These are phyloP conservation scores for Bacterosira constricta DNA, from an alignment of 108 stramenopile genomes.

Conservation along the genomic window DNA sequence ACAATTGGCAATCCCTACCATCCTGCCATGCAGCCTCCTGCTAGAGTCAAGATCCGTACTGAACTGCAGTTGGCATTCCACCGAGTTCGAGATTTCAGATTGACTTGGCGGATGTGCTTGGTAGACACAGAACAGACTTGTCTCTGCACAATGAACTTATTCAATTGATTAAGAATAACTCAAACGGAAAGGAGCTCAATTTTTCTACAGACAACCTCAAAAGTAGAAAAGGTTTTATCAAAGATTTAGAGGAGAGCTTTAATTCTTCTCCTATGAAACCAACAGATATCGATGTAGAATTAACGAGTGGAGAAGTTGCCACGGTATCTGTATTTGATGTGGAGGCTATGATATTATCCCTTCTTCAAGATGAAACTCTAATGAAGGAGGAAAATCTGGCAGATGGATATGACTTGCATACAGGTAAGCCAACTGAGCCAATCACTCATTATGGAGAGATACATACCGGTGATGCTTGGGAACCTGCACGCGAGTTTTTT, in stretches of 20 bases:
- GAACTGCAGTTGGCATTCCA: no score
- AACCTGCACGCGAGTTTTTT: neutral
- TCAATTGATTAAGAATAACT: neutral
- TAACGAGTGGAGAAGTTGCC: neutral
- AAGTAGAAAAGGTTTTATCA: neutral
- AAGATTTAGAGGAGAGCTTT: neutral
- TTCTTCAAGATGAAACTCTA: neutral
- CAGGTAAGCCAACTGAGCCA: neutral
- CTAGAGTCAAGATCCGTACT: no score
- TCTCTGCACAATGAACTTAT: constrained; percentile 1
- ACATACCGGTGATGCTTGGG: neutral
- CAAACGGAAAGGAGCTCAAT: neutral
- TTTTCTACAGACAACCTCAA: neutral
- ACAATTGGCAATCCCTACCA: no score
- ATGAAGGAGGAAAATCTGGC: neutral
- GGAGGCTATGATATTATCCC: neutral
- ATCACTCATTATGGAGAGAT: neutral
- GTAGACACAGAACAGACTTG: no score
- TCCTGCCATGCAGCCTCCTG: no score
- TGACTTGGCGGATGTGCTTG: no score
- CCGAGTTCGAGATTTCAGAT: no score
- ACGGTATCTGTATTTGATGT: neutral
- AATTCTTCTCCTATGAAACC: neutral
- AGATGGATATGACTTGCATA: neutral
- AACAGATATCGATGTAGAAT: neutral